Percentiles rank a stretch among this genome's conserved stretches.
phyloP scores from a whole-genome alignment of 78 protist genomes.

The Dictyostelium brefeldianum region DNA sequence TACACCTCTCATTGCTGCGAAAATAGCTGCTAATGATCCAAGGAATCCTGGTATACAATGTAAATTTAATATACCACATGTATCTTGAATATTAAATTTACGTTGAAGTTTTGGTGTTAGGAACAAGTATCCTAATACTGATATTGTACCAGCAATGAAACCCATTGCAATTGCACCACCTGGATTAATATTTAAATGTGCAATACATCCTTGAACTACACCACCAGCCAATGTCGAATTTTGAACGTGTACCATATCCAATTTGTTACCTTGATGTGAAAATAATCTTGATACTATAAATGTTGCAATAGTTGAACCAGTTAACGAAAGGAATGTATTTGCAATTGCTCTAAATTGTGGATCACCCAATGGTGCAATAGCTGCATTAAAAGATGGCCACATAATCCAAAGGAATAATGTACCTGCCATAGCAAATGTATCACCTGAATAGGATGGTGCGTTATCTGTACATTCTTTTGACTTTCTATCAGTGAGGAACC shows the following conservation, averaged over 20 bases:
- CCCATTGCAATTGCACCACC: constrained; percentile 90
- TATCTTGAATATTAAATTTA: constrained; percentile 51
- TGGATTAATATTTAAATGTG: constrained; percentile 81
- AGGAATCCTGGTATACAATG: constrained; percentile 97
- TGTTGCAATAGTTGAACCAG: constrained; percentile 66
- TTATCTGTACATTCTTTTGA: constrained; percentile 7
- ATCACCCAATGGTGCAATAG: constrained; percentile 74
- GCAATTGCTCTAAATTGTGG: constrained; percentile 75
- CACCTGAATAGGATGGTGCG: constrained; percentile 73
- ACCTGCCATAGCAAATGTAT: constrained; percentile 94
- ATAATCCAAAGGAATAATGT: constrained; percentile 79
- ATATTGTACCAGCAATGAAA: constrained; percentile 82
- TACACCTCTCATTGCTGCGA: constrained; percentile 45
- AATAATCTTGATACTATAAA: constrained; percentile 42
- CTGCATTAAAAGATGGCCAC: constrained; percentile 98
- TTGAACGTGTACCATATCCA: constrained; percentile 92
- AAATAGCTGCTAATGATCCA: constrained; percentile 72
- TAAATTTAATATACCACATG: constrained; percentile 86
- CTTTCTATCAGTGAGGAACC: constrained; percentile 29
- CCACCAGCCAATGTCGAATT: constrained; percentile 98
- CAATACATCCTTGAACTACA: constrained; percentile 94
- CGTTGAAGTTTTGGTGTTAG: constrained; percentile 69
- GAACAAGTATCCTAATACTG: constrained; percentile 86
- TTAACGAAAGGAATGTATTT: constrained; percentile 65
- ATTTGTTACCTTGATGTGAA: constrained; percentile 26